Evolutionary conservation across 305 asterid species (phyloP).

Genomic region (Fraxinus xanthoxyloides): DNA sequence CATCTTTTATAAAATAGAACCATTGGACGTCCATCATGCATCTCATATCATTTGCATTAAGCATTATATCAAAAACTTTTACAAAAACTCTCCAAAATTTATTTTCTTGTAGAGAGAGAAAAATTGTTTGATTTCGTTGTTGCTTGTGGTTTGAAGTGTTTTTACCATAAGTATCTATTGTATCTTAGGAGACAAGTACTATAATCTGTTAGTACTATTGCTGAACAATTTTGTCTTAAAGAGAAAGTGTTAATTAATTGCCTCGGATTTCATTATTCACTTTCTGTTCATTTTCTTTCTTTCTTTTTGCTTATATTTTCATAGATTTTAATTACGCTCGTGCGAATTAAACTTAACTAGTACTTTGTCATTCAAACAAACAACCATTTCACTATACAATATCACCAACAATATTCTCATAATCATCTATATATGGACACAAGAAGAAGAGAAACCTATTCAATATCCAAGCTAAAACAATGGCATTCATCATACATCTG

Average conservation of each 20-base stretch:
- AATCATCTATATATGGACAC: background rate
- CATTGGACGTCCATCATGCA: background rate
- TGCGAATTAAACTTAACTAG: too few relatives aligned
- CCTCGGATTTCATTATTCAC: too few relatives aligned
- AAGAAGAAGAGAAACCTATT: background rate
- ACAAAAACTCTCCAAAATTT: background rate
- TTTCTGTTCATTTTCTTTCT: too few relatives aligned
- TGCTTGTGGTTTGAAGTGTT: too few relatives aligned
- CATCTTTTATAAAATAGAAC: background rate
- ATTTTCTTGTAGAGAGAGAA: background rate
- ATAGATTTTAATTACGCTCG: too few relatives aligned
- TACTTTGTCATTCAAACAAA: too few relatives aligned
- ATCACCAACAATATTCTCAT: background rate
- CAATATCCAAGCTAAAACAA: constrained; percentile 1
- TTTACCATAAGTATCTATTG: background rate
- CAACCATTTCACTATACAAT: too few relatives aligned
- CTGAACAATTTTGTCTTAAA: too few relatives aligned
- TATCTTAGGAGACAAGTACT: background rate
- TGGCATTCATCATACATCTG: background rate
- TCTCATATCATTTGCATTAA: background rate
- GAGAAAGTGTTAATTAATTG: too few relatives aligned
- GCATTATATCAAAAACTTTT: background rate
- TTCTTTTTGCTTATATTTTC: too few relatives aligned
- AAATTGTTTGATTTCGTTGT: background rate
- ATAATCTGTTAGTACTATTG: too few relatives aligned